phyloP scores from a whole-genome alignment of 352 stramenopile genomes.

The Phytophthora kernoviae region DNA sequence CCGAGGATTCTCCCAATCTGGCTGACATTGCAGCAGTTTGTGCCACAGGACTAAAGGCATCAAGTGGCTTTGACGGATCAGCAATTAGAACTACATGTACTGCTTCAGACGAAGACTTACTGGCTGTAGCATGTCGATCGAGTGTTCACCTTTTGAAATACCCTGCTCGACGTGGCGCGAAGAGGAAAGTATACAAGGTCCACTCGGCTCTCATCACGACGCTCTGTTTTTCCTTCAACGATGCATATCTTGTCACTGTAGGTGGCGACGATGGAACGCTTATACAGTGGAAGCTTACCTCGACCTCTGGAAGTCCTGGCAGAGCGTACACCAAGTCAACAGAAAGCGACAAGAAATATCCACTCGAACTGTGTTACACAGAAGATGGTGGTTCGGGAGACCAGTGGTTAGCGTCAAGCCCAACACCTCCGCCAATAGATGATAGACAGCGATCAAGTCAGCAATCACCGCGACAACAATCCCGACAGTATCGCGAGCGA shows the following conservation, averaged over 20 bases:
- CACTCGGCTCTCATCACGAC: conserved; percentile 55
- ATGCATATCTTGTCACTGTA: conserved; percentile 53
- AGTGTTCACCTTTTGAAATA: conserved; percentile 61
- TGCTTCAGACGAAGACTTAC: conserved; percentile 42
- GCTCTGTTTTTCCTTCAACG: conserved; percentile 55
- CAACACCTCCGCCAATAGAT: conserved; percentile 10
- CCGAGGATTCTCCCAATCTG: conserved; percentile 51
- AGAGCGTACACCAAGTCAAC: neutral
- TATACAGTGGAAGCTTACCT: conserved; percentile 53
- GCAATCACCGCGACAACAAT: conserved; percentile 33
- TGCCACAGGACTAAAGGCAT: conserved; percentile 35
- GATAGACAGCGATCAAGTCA: conserved; percentile 24
- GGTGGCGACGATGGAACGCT: conserved; percentile 64
- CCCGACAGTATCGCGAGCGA: conserved; percentile 43
- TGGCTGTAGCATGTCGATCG: conserved; percentile 54
- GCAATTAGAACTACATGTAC: neutral
- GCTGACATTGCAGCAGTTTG: conserved; percentile 55
- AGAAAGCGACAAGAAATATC: conserved; percentile 1
- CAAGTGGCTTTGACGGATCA: neutral
- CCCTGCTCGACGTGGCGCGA: conserved; percentile 46
- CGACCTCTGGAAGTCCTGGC: neutral
- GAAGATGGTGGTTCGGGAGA: conserved; percentile 6
- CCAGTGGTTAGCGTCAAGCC: conserved; percentile 16
- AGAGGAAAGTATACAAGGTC: conserved; percentile 46
- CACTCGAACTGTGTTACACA: neutral